Base-by-base conservation (phyloP, 2,329 filamentous ascomycete genomes). In the Hymenoscyphus linearis region DNA sequence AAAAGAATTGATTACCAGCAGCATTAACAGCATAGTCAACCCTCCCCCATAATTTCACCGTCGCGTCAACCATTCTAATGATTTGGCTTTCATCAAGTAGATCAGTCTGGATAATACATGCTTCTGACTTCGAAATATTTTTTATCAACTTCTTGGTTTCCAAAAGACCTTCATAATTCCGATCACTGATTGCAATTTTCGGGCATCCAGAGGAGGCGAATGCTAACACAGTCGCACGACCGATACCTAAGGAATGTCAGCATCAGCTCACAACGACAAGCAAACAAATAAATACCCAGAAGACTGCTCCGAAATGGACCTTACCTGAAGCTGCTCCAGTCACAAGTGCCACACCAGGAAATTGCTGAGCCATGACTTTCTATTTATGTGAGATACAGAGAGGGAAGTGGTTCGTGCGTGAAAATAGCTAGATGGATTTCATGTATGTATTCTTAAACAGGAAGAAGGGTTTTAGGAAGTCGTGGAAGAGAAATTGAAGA, bases 1-100 rank as follows among this genome's bases (percentile, higher is more conserved):
- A 16, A 13, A 22, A 12, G 50, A 27, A 31, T 13, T n/a, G 13
- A 25, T 4, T 55, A 75, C 74, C 77, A 26, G 78, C 79, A 61
- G 72, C 75, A 67, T 80, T 80, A 37, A 78, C 74, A 18, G 75
- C 76, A 67, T 80, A 80, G 68, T 80, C 78, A 16, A 80, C 72
- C 4, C 77, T 70, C 0, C 75, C 75, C 59, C 76, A 78, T 14
- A 68, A 64, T 1, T 66, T 62, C 3, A 77, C 70, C 2, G 72
- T 69, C 4, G 56, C 65, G 3, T 70, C 69, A 57, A 80, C 68
- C 10, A 75, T 70, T 3, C 58, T 58, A 4, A 73, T 62, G 9
- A 80, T 70, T 4, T 76, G 68, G 1, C 68, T 65, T 31, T 75
- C 73, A 14, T 72, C 64, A 3, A 74, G 65, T 31, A 77, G 72